phyloP scores from a whole-genome alignment of 2,329 filamentous ascomycete species.

The Nothophoma quercina region DNA sequence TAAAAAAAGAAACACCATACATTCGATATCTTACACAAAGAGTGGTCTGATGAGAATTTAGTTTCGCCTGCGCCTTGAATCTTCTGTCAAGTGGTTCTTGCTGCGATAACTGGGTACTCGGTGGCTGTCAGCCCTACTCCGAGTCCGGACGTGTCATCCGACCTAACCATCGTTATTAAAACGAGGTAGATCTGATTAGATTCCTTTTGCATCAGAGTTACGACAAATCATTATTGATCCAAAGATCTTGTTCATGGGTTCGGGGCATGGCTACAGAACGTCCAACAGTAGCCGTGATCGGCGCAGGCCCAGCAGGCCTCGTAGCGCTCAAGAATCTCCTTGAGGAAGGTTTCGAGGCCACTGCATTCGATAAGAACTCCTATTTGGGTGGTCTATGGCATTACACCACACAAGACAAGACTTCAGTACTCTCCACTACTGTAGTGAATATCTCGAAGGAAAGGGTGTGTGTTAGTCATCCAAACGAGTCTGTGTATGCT shows the following conservation, averaged over 20 bases:
- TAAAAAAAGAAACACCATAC: no score
- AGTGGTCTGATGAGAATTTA: not conserved
- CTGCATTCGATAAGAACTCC: conserved; percentile 29
- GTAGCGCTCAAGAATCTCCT: conserved; percentile 21
- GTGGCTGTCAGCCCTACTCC: not conserved
- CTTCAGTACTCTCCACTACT: conserved; percentile 30
- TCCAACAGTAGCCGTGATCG: conserved; percentile 5
- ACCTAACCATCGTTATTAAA: no score
- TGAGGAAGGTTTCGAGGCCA: conserved; percentile 31
- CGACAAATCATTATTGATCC: no score
- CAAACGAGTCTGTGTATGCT: no score
- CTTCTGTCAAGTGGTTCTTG: not conserved
- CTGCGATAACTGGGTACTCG: not conserved
- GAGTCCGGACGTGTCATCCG: not conserved
- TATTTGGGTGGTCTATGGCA: conserved; percentile 36
- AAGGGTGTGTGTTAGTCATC: conserved; percentile 9
- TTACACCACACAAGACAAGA: conserved; percentile 29
- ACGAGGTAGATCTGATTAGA: no score
- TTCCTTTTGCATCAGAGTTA: no score
- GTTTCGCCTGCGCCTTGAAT: not conserved
- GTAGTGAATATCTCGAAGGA: conserved; percentile 34
- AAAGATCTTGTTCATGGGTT: no score
- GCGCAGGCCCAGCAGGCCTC: not conserved
- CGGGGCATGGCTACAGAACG: not conserved
- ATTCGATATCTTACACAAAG: not conserved